Evolutionary conservation across 768 basidiomycete genomes (phyloP), one percentile per base, ranked within the genome.

Genomic region (Phallus indusiatus): DNA sequence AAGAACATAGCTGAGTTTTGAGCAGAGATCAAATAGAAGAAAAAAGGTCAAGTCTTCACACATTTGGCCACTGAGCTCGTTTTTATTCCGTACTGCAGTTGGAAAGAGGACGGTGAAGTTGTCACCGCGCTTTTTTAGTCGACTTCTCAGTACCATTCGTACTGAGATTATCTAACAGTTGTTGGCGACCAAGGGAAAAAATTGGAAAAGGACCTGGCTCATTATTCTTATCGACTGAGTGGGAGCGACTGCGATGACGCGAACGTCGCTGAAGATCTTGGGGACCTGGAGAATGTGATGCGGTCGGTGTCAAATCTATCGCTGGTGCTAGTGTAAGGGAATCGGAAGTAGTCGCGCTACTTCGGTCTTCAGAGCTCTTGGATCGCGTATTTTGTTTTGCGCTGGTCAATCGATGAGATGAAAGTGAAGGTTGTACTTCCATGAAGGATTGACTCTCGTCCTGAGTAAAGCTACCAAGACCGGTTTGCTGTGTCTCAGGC

Each of bases 41-140:
- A 9, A 35, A n/a, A 22, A 35, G 12, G n/a, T 22, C 24, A 52
- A 52, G 5, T 47, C 35, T 1, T 48, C 35, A 37, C 54, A 8
- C 54, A 74, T 75, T 64, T 75, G 71, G 6, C 72, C 67, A 17
- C 76, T 65, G 1, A 75, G 65, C 20, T 74, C 74, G 42, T 75
- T 75, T 54, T 75, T n/a, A 75, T 57, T 75, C 74, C 54, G 71
- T 75, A 21, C 67, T 76, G 74, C 75, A 75, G 53, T 75, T 75
- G 53, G 73, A 64, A 55, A 76, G 76, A 9, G 66, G n/a, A n/a
- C n/a, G n/a, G n/a, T n/a, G n/a, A n/a, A n/a, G n/a, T n/a, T n/a
- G n/a, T n/a, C n/a, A n/a, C n/a, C n/a, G n/a, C n/a, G n/a, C n/a
- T n/a, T n/a, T n/a, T n/a, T n/a, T 49, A 48, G 42, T 20, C 46